phyloP scores from a whole-genome alignment of 257 asterid species.

The Fraxinus americana region DNA sequence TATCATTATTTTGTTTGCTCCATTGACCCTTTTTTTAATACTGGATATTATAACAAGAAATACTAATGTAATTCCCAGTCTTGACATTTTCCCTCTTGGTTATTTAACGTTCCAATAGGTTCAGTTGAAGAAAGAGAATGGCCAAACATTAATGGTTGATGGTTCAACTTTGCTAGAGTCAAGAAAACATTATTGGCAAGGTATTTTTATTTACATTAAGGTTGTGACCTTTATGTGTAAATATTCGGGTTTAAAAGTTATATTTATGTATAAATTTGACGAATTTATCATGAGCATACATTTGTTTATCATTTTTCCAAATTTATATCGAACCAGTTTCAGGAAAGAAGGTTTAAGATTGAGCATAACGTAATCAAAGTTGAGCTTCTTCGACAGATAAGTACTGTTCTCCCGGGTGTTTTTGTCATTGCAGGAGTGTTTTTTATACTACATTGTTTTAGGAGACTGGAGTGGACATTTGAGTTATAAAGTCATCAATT shows the following conservation, averaged over 20 bases:
- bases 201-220: constrained; percentile 23
- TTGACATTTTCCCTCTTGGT: neutral
- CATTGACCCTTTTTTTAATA: neutral
- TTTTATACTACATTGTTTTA: neutral
- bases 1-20: neutral
- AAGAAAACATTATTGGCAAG: constrained; percentile 54
- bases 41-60: neutral
- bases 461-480: constrained; percentile 7
- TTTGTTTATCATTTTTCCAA: constrained; percentile 37
- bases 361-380: constrained; percentile 97
- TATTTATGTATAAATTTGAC: neutral
- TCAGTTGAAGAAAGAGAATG: constrained; percentile 54
- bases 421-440: no score
- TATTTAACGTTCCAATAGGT: constrained; percentile 29
- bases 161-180: constrained; percentile 59
- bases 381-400: constrained; percentile 99
- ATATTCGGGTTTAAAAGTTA: neutral
- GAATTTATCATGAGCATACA: constrained; percentile 20
- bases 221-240: neutral
- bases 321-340: constrained; percentile 83
- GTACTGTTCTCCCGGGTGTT: neutral
- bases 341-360: constrained; percentile 74
- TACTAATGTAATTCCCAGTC: neutral
- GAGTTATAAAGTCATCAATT: neutral
- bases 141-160: constrained; percentile 51